Percentiles rank a stretch among this genome's conserved stretches.
Conservation (phyloP, 2,329 filamentous ascomycete species). For the Trichophyton schoenleinii region DNA sequence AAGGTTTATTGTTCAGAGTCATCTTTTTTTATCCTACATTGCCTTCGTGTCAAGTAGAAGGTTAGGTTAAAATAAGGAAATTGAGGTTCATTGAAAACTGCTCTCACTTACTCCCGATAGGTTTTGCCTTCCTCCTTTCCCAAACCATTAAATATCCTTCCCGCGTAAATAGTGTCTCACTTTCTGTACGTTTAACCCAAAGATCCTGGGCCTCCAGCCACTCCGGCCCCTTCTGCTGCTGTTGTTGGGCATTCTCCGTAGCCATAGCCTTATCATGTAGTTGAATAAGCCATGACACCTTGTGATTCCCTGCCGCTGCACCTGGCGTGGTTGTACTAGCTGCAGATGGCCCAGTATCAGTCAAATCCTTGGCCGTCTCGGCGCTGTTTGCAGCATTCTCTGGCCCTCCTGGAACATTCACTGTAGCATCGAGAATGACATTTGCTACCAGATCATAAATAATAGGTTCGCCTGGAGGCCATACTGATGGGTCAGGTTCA, state of each 20-base stretch:
- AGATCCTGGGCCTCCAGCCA: conserved; percentile 93
- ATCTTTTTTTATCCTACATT: not conserved
- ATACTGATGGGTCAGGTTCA: conserved; percentile 64
- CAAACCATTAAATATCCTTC: conserved; percentile 95
- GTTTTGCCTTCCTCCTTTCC: conserved; percentile 57
- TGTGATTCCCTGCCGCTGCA: conserved; percentile 80
- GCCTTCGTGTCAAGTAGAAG: not conserved
- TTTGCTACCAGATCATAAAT: conserved; percentile 95
- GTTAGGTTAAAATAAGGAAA: not conserved
- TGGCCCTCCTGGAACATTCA: conserved; percentile 53
- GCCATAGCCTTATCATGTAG: conserved; percentile 59
- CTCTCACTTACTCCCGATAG: not conserved
- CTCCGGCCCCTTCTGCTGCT: conserved; percentile 46
- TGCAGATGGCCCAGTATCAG: conserved; percentile 22
- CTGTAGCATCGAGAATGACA: conserved; percentile 47
- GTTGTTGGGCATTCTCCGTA: conserved; percentile 25
- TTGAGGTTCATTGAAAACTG: not conserved
- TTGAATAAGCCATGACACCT: conserved; percentile 92
- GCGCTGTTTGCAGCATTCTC: conserved; percentile 24
- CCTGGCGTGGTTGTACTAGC: conserved; percentile 31
- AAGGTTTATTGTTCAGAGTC: not conserved
- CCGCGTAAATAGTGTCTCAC: conserved; percentile 78
- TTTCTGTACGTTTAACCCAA: conserved; percentile 79
- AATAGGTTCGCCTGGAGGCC: conserved; percentile 66
- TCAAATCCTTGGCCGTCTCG: conserved; percentile 24